Evolutionary conservation across 2,329 filamentous ascomycete species (phyloP).

Genomic region (Cladosporium sp.): DNA sequence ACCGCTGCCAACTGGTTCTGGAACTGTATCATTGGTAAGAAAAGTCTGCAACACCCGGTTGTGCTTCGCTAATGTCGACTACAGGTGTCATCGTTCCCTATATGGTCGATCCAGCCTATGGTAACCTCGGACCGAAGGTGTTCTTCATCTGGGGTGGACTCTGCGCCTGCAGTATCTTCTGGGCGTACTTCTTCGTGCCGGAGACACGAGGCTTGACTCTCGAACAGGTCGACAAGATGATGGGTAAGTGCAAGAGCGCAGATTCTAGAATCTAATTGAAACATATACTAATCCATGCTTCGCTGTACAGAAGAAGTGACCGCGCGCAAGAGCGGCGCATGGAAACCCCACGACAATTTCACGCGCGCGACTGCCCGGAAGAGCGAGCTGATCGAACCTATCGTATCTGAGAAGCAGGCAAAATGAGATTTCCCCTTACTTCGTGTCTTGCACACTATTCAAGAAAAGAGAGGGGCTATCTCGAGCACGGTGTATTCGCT

Average conservation of each 20-base stretch:
- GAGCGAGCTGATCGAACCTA: slow-evolving; percentile 17
- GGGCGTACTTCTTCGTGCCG: slow-evolving; percentile 42
- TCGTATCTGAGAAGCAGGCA: background rate
- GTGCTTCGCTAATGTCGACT: slow-evolving; percentile 32
- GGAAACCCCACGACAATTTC: slow-evolving; percentile 36
- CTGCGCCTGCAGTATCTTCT: slow-evolving; percentile 36
- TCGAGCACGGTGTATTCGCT: background rate
- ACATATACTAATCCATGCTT: background rate
- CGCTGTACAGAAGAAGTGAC: slow-evolving; percentile 40
- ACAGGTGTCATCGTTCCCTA: slow-evolving; percentile 72
- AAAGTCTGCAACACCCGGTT: background rate
- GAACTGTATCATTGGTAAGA: slow-evolving; percentile 58
- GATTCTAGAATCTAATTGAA: too few relatives aligned
- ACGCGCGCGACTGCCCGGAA: slow-evolving; percentile 25
- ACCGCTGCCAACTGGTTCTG: slow-evolving; percentile 91
- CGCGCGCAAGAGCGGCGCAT: slow-evolving; percentile 41
- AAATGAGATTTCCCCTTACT: background rate
- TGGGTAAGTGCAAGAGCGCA: slow-evolving; percentile 32
- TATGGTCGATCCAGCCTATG: slow-evolving; percentile 62
- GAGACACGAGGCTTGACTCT: slow-evolving; percentile 44
- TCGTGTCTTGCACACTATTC: background rate
- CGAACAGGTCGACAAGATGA: slow-evolving; percentile 40
- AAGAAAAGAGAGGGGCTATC: background rate
- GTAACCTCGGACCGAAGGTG: slow-evolving; percentile 51
- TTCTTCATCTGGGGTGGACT: slow-evolving; percentile 49